Evolutionary conservation across 1,284 basidiomycete species (phyloP).

Genomic region (Stereum hirsutum): DNA sequence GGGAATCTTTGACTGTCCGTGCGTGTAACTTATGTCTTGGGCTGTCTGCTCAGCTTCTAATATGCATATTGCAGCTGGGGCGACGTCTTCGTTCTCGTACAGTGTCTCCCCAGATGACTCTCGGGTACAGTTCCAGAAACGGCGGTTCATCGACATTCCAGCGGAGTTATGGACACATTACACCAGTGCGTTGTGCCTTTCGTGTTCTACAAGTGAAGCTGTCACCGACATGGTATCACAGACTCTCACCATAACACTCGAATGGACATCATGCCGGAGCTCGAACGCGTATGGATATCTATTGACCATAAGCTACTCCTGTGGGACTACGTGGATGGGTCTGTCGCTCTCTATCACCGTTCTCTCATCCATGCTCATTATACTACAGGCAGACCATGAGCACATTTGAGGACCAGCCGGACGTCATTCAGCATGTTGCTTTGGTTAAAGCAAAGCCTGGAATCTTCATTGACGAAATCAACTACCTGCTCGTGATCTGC

Average conservation of each 20-base stretch:
- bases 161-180: slow-evolving; percentile 77
- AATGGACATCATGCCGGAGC: slow-evolving; percentile 93
- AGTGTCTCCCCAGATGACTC: slow-evolving; percentile 70
- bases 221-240: slow-evolving; percentile 49
- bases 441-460: slow-evolving; percentile 72
- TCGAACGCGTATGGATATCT: slow-evolving; percentile 93
- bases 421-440: slow-evolving; percentile 82
- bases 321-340: slow-evolving; percentile 96
- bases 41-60: background rate
- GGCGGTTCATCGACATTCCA: slow-evolving; percentile 71
- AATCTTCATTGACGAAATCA: slow-evolving; percentile 92
- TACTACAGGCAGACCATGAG: slow-evolving; percentile 66
- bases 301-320: slow-evolving; percentile 93
- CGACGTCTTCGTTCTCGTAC: slow-evolving; percentile 65
- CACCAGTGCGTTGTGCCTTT: slow-evolving; percentile 42
- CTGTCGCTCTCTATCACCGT: slow-evolving; percentile 21
- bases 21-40: slow-evolving; percentile 15
- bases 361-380: slow-evolving; percentile 1
- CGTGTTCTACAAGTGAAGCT: slow-evolving; percentile 19
- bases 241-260: no score
- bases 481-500: slow-evolving; percentile 84
- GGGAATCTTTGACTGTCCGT: slow-evolving; percentile 54
- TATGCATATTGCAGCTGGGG: slow-evolving; percentile 33
- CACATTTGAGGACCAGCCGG: slow-evolving; percentile 88
- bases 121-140: slow-evolving; percentile 75